phyloP scores from a whole-genome alignment of 495 filamentous ascomycete species.

The Diplogelasinospora grovesii region DNA sequence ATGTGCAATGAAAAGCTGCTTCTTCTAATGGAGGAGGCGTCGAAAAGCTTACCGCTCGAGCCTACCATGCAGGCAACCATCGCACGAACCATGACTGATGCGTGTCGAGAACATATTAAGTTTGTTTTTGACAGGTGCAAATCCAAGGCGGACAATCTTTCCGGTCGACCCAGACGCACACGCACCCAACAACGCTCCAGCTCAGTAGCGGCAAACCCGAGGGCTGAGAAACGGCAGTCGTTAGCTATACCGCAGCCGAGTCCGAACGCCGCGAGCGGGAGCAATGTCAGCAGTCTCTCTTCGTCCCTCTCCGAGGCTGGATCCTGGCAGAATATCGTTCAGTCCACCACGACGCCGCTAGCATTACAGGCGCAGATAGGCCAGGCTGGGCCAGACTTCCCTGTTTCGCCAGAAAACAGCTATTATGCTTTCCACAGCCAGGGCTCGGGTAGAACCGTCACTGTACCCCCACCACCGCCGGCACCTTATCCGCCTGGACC shows the following conservation, averaged over 20 bases:
- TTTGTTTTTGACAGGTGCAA: constrained; percentile 1
- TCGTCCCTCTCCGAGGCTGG: constrained; percentile 6
- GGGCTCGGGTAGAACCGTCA: too few species aligned
- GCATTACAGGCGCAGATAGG: constrained; percentile 1
- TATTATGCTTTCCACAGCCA: too few species aligned
- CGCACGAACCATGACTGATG: too few species aligned
- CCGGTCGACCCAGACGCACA: background rate
- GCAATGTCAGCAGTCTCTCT: constrained; percentile 6
- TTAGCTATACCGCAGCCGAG: background rate
- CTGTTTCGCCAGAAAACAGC: too few species aligned
- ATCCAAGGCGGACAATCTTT: background rate
- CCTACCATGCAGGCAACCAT: too few species aligned
- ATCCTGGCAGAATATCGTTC: constrained; percentile 7
- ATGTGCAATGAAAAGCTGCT: background rate
- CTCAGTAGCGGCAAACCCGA: background rate
- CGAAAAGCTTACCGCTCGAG: too few species aligned
- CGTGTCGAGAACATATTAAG: too few species aligned
- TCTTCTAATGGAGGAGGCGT: too few species aligned
- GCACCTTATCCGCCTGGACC: too few species aligned
- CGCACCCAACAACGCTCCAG: background rate
- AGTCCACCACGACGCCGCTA: background rate
- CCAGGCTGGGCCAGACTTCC: too few species aligned
- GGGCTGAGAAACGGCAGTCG: background rate
- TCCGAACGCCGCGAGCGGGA: constrained; percentile 1
- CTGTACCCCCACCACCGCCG: too few species aligned